Evolutionary conservation across 352 stramenopile species (phyloP).

Genomic region (Hyaloperonospora brassicae): DNA sequence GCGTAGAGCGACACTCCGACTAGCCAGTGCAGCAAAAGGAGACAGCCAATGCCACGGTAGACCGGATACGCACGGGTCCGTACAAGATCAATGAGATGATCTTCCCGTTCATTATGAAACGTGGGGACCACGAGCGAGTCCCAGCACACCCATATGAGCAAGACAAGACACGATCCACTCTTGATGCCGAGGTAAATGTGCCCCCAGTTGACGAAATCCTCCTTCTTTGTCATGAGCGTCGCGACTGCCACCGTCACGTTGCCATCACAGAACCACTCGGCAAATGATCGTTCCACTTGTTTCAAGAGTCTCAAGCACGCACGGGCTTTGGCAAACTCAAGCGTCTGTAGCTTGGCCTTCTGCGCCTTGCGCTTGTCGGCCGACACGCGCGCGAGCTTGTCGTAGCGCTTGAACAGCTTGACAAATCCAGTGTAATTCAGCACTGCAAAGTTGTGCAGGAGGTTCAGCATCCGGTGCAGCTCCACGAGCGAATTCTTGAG

Average conservation of each 20-base stretch:
- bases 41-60: conserved; percentile 91
- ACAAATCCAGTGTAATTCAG: conserved; percentile 98
- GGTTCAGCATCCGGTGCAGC: conserved; percentile 88
- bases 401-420: conserved; percentile 97
- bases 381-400: conserved; percentile 46
- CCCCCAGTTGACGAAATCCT: conserved; percentile 67
- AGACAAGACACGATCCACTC: conserved; percentile 63
- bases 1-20: conserved; percentile 87
- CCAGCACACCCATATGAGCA: conserved; percentile 93
- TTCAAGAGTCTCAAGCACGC: conserved; percentile 42
- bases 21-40: conserved; percentile 94
- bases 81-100: conserved; percentile 69
- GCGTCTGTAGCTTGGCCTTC: conserved; percentile 41
- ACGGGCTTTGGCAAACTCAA: conserved; percentile 50
- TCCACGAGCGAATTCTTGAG: conserved; percentile 91
- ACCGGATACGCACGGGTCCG: conserved; percentile 87
- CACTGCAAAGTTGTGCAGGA: conserved; percentile 95
- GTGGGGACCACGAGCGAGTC: conserved; percentile 86
- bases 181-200: conserved; percentile 85
- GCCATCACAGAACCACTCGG: conserved; percentile 67
- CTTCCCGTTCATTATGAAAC: conserved; percentile 55
- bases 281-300: conserved; percentile 61
- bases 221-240: conserved; percentile 74
- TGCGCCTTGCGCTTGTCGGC: conserved; percentile 32
- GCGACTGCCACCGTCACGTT: conserved; percentile 61